Base-by-base conservation (phyloP, 257 asterid species). In the Rehmannia glutinosa region DNA sequence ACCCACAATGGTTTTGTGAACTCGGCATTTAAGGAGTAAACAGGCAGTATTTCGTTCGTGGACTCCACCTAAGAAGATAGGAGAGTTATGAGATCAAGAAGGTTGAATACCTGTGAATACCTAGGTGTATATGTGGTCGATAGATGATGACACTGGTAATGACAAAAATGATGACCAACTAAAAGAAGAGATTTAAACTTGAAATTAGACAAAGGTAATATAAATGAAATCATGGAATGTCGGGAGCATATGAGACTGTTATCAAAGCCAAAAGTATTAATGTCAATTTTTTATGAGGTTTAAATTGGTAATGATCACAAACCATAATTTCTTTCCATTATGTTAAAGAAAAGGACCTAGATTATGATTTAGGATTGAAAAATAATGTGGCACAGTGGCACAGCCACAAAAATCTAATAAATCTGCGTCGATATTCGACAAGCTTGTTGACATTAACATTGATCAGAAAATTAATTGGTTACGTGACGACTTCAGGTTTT, bases 1-100 rank as follows among this genome's bases (percentile, higher is more conserved):
- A 82, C 73, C 99, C 99, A 90, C 47, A 93, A 78, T 15, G 99
- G 99, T 75, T 79, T 85, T 25, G 97, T 69, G 79, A 93, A 93
- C 84, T 93, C 99, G 13, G 95, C 96, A 74, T 90, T 57, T 58
- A 85, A 66, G 11, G 88, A 67, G 82, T 85, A 88, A 65, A 93
- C 83, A 25, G 96, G 92, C 23, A 80, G 68, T 73, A 90, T 86
- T 78, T 88, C 88, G 47, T 86, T 93, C 23, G 88, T 71, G 67
- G 96, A 80, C 77, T 93, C 97, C 75, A 86, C 89, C 99, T 93
- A 70, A 33, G 25, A 35, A 69, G 55, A 43, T 50, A 72, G 42
- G 65, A 49, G 49, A 73, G 71, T 71, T 42, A 71, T 57, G 59
- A 56, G 59, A 61, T 50, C 58, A 51, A 42, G 30, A 55, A 8